Conservation (phyloP, 164 flowering plant species). For the Kalanchoe fedtschenkoi region DNA sequence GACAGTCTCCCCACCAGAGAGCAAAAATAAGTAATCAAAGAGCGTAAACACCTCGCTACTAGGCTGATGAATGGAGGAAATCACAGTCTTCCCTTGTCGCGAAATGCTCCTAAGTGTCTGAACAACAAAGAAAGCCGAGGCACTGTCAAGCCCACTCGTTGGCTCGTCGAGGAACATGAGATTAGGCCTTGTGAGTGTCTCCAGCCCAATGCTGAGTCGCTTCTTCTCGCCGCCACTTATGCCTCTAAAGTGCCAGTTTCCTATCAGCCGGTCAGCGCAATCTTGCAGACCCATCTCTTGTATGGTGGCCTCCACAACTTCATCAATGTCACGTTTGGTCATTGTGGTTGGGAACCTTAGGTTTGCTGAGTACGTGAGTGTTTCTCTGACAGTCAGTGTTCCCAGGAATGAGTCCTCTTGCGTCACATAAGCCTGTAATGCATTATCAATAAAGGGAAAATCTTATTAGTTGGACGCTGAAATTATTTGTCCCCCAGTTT, state of each 20-base stretch:
- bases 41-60: conserved; percentile 73
- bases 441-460: neutral
- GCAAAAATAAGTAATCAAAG: conserved; percentile 58
- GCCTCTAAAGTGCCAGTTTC: conserved; percentile 74
- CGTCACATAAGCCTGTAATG: conserved; percentile 68
- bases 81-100: conserved; percentile 54
- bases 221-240: conserved; percentile 81
- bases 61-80: conserved; percentile 78
- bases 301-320: conserved; percentile 45
- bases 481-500: neutral
- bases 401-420: conserved; percentile 67
- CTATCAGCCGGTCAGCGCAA: conserved; percentile 49
- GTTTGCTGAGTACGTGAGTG: conserved; percentile 55
- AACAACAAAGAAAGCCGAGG: conserved; percentile 64
- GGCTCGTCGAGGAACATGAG: conserved; percentile 74
- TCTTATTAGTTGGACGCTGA: neutral
- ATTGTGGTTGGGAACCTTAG: conserved; percentile 49
- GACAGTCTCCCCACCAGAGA: conserved; percentile 60
- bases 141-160: conserved; percentile 72
- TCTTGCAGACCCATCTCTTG: conserved; percentile 66
- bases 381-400: conserved; percentile 66
- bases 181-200: conserved; percentile 52
- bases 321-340: conserved; percentile 31
- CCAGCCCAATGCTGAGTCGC: conserved; percentile 61
- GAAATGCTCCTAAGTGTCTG: conserved; percentile 46